Percentiles rank a stretch among this genome's conserved stretches.
phyloP scores from a whole-genome alignment of 805 yeast genomes.

The Zygoascus flipseniorum region DNA sequence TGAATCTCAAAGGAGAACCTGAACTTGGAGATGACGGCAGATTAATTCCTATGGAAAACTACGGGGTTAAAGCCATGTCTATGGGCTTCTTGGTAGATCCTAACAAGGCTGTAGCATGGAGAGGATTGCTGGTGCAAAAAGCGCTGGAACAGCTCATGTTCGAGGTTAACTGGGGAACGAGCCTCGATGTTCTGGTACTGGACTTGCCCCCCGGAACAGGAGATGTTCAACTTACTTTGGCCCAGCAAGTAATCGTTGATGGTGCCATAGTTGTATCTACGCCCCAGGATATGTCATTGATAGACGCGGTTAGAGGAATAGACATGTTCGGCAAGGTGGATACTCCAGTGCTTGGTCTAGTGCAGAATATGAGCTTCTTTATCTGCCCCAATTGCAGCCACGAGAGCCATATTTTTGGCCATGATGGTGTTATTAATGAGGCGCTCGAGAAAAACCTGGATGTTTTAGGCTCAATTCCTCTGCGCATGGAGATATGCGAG shows the following conservation, averaged over 20 bases:
- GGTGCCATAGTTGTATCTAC: slow-evolving; percentile 81
- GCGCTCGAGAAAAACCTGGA: slow-evolving; percentile 40
- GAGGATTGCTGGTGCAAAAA: slow-evolving; percentile 81
- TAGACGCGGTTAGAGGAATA: slow-evolving; percentile 74
- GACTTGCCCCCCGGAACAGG: slow-evolving; percentile 95
- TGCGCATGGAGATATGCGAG: slow-evolving; percentile 49
- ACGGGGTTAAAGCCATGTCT: slow-evolving; percentile 77
- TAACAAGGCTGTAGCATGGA: slow-evolving; percentile 68
- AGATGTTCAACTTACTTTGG: slow-evolving; percentile 74
- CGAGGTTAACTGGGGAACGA: slow-evolving; percentile 64
- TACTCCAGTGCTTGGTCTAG: slow-evolving; percentile 67
- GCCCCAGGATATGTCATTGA: slow-evolving; percentile 76
- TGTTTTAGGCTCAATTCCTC: slow-evolving; percentile 60
- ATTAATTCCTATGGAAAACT: slow-evolving; percentile 39
- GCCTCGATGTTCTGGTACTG: slow-evolving; percentile 57
- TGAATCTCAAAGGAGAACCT: slow-evolving; percentile 67
- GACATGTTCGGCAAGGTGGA: slow-evolving; percentile 66
- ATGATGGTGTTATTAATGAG: slow-evolving; percentile 46
- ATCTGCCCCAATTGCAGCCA: slow-evolving; percentile 70
- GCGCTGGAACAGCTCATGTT: slow-evolving; percentile 77
- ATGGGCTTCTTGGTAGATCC: slow-evolving; percentile 73
- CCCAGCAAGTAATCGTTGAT: slow-evolving; percentile 65
- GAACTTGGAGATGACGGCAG: slow-evolving; percentile 32
- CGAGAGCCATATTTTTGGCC: slow-evolving; percentile 67
- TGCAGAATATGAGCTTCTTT: slow-evolving; percentile 75